These are phyloP conservation scores for Sporothrix phasma DNA, from an alignment of 2,329 filamentous ascomycete genomes.

Conservation along the genomic window DNA sequence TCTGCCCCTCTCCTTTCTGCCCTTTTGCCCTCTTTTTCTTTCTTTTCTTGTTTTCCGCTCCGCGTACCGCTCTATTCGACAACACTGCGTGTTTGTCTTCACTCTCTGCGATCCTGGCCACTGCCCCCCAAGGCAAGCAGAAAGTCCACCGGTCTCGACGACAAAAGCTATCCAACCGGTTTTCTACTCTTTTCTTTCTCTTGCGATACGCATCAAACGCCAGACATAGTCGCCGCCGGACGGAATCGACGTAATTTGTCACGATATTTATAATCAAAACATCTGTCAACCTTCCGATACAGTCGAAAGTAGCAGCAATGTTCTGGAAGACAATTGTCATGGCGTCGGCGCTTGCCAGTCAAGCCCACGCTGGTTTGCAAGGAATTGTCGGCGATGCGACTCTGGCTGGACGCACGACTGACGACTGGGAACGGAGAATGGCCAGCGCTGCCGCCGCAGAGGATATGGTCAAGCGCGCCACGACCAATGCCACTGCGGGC, in stretches of 20 bases:
- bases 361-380: constrained; percentile 28
- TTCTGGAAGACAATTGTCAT: constrained; percentile 28
- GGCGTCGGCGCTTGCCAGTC: constrained; percentile 28
- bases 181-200: too few species aligned
- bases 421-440: constrained; percentile 24
- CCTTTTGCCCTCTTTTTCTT: background rate
- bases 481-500: constrained; percentile 13
- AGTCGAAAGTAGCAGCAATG: constrained; percentile 24
- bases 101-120: constrained; percentile 1
- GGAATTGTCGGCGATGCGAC: constrained; percentile 22
- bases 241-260: constrained; percentile 13
- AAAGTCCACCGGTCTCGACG: background rate
- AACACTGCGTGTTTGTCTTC: background rate
- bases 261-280: background rate
- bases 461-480: constrained; percentile 17
- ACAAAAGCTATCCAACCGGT: background rate
- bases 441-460: constrained; percentile 22
- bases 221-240: constrained; percentile 17
- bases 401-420: constrained; percentile 20
- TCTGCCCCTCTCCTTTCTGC: background rate
- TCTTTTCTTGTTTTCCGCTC: background rate
- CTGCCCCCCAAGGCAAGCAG: constrained; percentile 3
- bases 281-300: background rate
- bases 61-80: constrained; percentile 6
- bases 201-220: background rate